Base-by-base conservation (phyloP, 169 alveolate species). In the Eimeria falciformis region DNA sequence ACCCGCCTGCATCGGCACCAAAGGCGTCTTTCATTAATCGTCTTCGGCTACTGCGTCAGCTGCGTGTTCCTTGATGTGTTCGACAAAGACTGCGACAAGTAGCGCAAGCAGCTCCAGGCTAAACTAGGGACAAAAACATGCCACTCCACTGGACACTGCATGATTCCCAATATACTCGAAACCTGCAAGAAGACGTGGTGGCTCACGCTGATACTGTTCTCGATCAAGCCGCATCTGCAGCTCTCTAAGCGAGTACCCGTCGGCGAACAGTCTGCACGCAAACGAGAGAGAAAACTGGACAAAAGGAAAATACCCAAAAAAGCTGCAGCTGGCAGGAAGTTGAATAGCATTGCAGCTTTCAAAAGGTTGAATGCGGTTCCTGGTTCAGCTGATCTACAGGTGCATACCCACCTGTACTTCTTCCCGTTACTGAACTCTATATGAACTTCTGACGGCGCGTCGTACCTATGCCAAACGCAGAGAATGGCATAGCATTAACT, bases 191-290 rank as follows among this genome's bases (percentile, higher is more conserved):
- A 21, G 55, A 5, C n/a, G 37, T 5, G 23, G 21, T 81, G 89
- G 89, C 89, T 53, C 55, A 81, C 89, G 75, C 75, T 81, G 71
- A 55, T 81, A 81, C 77, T 81, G 89, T 81, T 81, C 89, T 5
- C 77, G 56, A 75, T 81, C 89, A 18, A 81, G 43, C 56, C 89
- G 89, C 89, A 81, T 81, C 21, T 81, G 89, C 56, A 81, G 89
- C 75, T 81, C 89, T 81, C 55, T 5, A 17, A 55, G 89, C 29
- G 89, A 81, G 40, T 43, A 55, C 5, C 89, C 89, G 58, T 81
- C 89, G 40, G 75, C 56, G 27, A 66, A 56, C 25, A 81, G 56
- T 53, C 89, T 81, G 23, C 27, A 47, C 40, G 58, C 58, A n/a
- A 7, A 43, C 9, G 7, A 73, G 25, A n/a, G 65, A n/a, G n/a